phyloP scores from a whole-genome alignment of 2,329 filamentous ascomycete genomes.

The Aspergillus sp. region DNA sequence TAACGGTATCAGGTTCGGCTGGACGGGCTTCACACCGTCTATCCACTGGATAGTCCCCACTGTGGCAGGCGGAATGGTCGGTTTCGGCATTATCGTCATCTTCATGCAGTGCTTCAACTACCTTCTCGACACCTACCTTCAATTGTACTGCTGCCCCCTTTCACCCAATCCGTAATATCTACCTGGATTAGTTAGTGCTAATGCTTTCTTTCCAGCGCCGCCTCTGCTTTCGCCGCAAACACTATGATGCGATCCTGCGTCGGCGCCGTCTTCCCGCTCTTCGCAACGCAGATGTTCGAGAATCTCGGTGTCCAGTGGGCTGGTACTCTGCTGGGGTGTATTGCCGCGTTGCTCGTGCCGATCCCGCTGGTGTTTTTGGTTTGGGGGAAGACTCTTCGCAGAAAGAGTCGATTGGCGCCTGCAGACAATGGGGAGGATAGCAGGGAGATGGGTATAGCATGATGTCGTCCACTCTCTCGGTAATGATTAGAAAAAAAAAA shows the following conservation, averaged over 20 bases:
- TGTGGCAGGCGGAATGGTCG: slow-evolving; percentile 12
- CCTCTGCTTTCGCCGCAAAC: slow-evolving; percentile 15
- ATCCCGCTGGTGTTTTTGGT: slow-evolving; percentile 13
- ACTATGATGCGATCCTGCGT: slow-evolving; percentile 18
- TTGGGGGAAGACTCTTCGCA: slow-evolving; percentile 9
- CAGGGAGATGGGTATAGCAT: not conserved
- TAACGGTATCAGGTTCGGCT: slow-evolving; percentile 15
- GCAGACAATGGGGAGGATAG: not conserved
- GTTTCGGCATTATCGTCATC: slow-evolving; percentile 17
- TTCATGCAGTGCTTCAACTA: slow-evolving; percentile 19
- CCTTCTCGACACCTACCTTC: slow-evolving; percentile 13
- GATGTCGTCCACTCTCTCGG: not conserved
- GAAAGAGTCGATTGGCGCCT: slow-evolving; percentile 12
- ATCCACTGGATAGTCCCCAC: slow-evolving; percentile 19
- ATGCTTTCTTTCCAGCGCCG: slow-evolving; percentile 7
- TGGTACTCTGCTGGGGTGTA: slow-evolving; percentile 12
- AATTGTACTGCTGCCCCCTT: slow-evolving; percentile 8
- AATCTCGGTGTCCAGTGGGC: slow-evolving; percentile 18
- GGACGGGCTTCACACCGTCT: slow-evolving; percentile 12
- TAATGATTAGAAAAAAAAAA: too few relatives aligned
- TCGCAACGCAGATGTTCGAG: slow-evolving; percentile 16
- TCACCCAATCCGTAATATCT: too few relatives aligned
- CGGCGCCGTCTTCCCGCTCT: slow-evolving; percentile 13
- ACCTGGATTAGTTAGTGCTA: not conserved
- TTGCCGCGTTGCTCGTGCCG: slow-evolving; percentile 15